Evolutionary conservation across 495 filamentous ascomycete species (phyloP), one percentile per base, ranked within the genome.

Genomic region (Pyrenopolyporus hunteri): DNA sequence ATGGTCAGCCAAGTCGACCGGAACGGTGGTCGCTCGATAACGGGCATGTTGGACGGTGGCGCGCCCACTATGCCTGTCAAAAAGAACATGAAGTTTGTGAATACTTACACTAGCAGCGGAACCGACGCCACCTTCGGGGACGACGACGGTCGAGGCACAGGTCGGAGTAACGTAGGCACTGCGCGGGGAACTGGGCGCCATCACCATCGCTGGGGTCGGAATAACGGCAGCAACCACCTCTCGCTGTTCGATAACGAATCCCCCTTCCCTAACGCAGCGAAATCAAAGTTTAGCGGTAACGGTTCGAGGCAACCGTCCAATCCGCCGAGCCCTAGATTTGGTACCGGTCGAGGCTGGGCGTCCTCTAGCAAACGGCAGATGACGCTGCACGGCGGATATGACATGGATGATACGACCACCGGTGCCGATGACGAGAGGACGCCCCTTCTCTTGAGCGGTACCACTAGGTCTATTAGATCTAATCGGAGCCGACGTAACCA

Each of bases 51-150:
- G 52, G 84, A 92, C 44, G 85, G 82, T 69, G 79, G 80, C 13
- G 78, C 82, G n/a, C 87, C 87, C 48, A 85, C 81, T 40, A 80
- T 92, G 13, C 82, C 84, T 5, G 85, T 88, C 57, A 97, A 97
- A 78, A 90, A 90, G 73, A 96, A 89, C 74, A 98, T 98, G 94
- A 98, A 98, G 67, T 98, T 98, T 66, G 89, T 90, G n/a, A 95
- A 90, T 73, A 90, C 89, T 54, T 86, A 87, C 31, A 89, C 85
- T 56, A 80, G 74, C 62, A 82, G 75, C 58, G 83, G 76, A 50
- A 79, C 82, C 32, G 87, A 91, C 46, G 82, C 81, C 28, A 80
- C 85, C 9, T 72, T 69, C n/a, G 79, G 78, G 19, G 88, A 92
- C 4, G 80, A 80, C 14, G 86, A 88, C 61, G 84, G 84, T n/a